Evolutionary conservation across 2,329 filamentous ascomycete species (phyloP).

Genomic region (Dactylella cylindrospora): DNA sequence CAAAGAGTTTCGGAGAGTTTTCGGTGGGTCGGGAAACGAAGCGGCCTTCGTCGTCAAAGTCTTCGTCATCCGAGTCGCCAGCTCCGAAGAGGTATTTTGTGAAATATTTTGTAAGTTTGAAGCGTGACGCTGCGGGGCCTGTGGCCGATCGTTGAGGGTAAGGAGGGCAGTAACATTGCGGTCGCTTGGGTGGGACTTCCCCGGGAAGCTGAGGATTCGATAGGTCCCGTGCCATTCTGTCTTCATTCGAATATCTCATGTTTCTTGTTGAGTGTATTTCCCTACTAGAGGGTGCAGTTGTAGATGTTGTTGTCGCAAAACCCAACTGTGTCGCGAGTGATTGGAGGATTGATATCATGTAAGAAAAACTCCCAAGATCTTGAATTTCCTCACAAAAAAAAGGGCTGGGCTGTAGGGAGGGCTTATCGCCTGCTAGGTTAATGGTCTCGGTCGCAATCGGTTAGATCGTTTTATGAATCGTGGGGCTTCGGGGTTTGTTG

Average conservation of each 20-base stretch:
- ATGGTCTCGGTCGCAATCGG: no score
- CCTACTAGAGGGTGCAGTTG: conserved; percentile 2
- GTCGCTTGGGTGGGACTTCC: conserved; percentile 38
- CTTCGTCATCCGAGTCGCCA: conserved; percentile 42
- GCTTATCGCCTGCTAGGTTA: no score
- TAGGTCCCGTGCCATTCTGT: conserved; percentile 34
- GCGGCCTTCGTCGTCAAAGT: conserved; percentile 36
- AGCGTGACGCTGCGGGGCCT: conserved; percentile 16
- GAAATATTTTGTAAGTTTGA: conserved; percentile 42
- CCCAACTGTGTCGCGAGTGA: conserved; percentile 27
- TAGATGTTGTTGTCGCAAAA: conserved; percentile 11
- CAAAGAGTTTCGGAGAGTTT: conserved; percentile 31
- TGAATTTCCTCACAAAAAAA: no score
- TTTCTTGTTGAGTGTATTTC: conserved; percentile 7
- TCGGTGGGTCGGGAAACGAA: conserved; percentile 40
- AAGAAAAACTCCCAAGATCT: conserved; percentile 18
- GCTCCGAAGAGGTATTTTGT: conserved; percentile 41
- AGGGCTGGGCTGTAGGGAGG: not conserved
- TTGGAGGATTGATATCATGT: conserved; percentile 35
- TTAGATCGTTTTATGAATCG: no score
- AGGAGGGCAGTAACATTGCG: conserved; percentile 39
- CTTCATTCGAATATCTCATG: conserved; percentile 41
- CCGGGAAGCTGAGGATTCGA: conserved; percentile 41
- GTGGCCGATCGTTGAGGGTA: conserved; percentile 38
- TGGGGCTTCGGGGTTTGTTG: no score